Evolutionary conservation across 306 rosid species (phyloP), one percentile per base, ranked within the genome.

Genomic region (Malus fusca): DNA sequence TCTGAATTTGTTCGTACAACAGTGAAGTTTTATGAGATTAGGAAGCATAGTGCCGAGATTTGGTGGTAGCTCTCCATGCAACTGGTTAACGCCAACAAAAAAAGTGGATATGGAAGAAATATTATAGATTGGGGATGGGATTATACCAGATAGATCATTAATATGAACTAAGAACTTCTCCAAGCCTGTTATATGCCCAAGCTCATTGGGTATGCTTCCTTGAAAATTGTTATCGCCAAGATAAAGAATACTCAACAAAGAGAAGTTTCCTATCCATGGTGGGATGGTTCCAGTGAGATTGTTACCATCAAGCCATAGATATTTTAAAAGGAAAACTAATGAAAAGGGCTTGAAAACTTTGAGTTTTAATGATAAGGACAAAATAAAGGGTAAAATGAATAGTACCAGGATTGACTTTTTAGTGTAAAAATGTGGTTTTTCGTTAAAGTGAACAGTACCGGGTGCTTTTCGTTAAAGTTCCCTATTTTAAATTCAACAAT

Each of bases 241-340:
- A 25, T 0, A 0, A 7, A 52, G 59, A 52, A 10, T 6, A 0
- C 59, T 19, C 59, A 52, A 6, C 6, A 9, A 52, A 52, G 59
- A 52, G 6, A 52, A 52, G 10, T 52, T 52, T 52, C 60, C 60
- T 53, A 53, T 17, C 22, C 1, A 25, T 25, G 26, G 3, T 53
- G 22, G 22, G 60, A 53, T 53, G 22, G 60, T 19, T 19, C 23
- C 23, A 18, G 15, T 15, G 22, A 53, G 22, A 8, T 53, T 53
- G 22, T 19, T 15, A 2, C 0, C 4, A 0, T 0, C 0, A 21
- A 55, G 23, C 1, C 0, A 1, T 55, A 55, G 0, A 18, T 0
- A 0, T 11, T 11, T n/a, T 7, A 55, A 55, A 6, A n/a, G n/a
- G n/a, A n/a, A n/a, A n/a, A n/a, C n/a, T n/a, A n/a, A n/a, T n/a